Base-by-base conservation (phyloP, 2,329 filamentous ascomycete genomes). In the Paecilomyces sp. region DNA sequence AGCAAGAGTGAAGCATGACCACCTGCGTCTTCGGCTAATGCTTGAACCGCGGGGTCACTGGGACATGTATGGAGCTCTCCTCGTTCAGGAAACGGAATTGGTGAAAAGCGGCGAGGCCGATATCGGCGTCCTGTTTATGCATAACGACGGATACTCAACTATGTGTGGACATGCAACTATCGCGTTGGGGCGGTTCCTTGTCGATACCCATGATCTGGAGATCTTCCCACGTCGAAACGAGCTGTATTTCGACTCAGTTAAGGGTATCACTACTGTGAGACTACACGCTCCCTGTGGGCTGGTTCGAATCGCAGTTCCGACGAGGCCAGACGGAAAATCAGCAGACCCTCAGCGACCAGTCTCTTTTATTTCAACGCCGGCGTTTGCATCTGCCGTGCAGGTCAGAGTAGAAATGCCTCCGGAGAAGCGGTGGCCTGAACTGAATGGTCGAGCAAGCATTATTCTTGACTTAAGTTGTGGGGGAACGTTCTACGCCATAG, bases 91-190 rank as follows among this genome's bases (percentile, higher is more conserved):
- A 22, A 80, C 79, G 3, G 79, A 80, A 64, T 69, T 77, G 0
- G 72, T 74, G n/a, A 51, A 55, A 6, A 60, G 64, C 1, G 74
- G 74, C 1, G 63, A 75, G n/a, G 80, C 80, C 0, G 71, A 82
- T 62, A 77, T 81, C 28, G 80, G 79, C 3, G 77, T 79, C 1
- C 63, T 82, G 2, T 82, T 82, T 66, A 73, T 73, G 61, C 77
- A 79, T 33, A 80, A 80, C 33, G 76, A 78, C 3, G 79, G 78
- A 0, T 81, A 77, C 56, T 80, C 77, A 7, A 81, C 78, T 4
- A 81, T 81, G 73, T 82, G 80, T 61, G 80, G 80, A 3, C 80
- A 83, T 64, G 80, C 79, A 2, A 81, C 80, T 0, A 79, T 83
- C 54, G 80, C 80, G 0, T 63, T 83, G 12, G 79, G 79, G 1